Evolutionary conservation across 306 rosid genomes (phyloP), one percentile per base, ranked within the genome.

Genomic region (Canavalia ensiformis): DNA sequence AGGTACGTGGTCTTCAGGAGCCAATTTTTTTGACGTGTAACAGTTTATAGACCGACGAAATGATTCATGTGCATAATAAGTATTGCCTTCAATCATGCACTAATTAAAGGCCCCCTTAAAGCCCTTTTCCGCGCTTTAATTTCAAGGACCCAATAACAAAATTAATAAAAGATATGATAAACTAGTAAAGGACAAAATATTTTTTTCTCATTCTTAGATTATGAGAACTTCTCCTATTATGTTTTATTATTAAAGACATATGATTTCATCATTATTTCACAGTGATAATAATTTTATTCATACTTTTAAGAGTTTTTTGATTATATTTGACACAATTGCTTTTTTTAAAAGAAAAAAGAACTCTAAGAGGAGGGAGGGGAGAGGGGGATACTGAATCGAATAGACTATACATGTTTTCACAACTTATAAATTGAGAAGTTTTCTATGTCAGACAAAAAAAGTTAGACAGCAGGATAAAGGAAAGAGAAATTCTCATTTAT

Each of bases 51-150:
- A 52, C 75, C 67, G 62, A 59, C 76, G 55, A 76, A 81, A 82
- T 76, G n/a, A 82, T 76, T 56, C 73, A 46, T 18, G 51, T 72
- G 60, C 60, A 3, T 25, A 66, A 78, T 25, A 66, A 78, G 51
- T 54, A n/a, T 65, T 73, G 59, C 89, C 91, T 84, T 66, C 92
- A 90, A 92, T 92, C 88, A 86, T 87, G 90, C 91, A 86, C 28
- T 47, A 73, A 74, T 85, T 87, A 52, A 81, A 82, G 89, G 80
- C 78, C 42, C 56, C 42, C 67, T 8, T 62, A 84, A 83, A 56
- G 74, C 58, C 54, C 37, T 73, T 71, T 12, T 29, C 35, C 60
- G 84, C 47, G 50, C 72, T 41, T 46, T 18, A 18, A 18, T 63
- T 56, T 72, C 52, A 84, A 18, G 55, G 35, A 50, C 81, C 63